A percentile compares a stretch with the other conserved stretches of the same genome.
Evolutionary conservation across 352 stramenopile species (phyloP).

Genomic region (Phytophthora rubi): DNA sequence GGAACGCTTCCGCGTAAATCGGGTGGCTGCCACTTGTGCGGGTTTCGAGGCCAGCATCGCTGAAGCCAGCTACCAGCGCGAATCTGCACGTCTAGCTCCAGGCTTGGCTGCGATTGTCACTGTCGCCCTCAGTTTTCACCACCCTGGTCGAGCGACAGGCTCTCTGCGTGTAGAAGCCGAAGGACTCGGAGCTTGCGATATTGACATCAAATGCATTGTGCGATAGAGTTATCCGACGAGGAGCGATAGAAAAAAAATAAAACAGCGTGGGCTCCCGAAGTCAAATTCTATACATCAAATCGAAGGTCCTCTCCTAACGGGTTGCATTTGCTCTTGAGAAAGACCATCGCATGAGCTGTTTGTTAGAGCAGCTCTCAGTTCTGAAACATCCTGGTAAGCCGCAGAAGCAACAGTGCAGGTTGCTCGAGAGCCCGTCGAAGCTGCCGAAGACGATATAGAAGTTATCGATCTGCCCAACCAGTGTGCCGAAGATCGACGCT

Average conservation of each 20-base stretch:
- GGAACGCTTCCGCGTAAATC: constrained; percentile 71
- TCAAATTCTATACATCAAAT: constrained; percentile 6
- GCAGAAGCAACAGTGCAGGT: constrained; percentile 8
- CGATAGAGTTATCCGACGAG: constrained; percentile 30
- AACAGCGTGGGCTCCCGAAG: not conserved
- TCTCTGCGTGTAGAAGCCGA: constrained; percentile 62
- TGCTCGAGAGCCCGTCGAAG: constrained; percentile 1
- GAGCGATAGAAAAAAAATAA: not conserved
- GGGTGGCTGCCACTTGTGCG: constrained; percentile 47
- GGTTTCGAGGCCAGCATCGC: constrained; percentile 50
- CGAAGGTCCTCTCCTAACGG: not conserved
- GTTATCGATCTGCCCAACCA: not conserved
- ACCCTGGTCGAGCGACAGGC: constrained; percentile 52
- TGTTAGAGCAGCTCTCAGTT: constrained; percentile 8
- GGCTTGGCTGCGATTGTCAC: constrained; percentile 70
- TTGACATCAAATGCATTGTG: constrained; percentile 59
- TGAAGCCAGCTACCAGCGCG: constrained; percentile 64
- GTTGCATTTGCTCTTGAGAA: not conserved
- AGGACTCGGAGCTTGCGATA: constrained; percentile 47
- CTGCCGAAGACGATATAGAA: not conserved
- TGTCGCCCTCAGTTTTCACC: constrained; percentile 65
- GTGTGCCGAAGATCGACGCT: constrained; percentile 10
- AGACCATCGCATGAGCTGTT: not conserved
- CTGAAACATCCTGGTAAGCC: not conserved
- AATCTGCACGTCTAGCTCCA: constrained; percentile 57